Evolutionary conservation across 2,329 filamentous ascomycete genomes (phyloP), one percentile per base, ranked within the genome.

Genomic region (Penicillium sumatraense): DNA sequence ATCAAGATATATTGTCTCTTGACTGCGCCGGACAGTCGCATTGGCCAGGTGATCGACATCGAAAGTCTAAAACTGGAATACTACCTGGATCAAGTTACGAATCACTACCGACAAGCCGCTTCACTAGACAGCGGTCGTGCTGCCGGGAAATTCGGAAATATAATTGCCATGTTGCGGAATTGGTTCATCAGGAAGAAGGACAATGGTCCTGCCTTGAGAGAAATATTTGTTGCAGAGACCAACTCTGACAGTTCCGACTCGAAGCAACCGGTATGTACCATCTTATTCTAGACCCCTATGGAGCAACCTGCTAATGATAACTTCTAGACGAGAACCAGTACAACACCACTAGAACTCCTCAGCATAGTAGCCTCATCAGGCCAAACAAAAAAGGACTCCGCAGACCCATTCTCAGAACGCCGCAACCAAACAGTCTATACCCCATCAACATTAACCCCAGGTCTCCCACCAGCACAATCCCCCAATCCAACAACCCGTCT

Each of bases 1-100:
- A 88, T 90, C 69, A 91, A 91, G 72, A 83, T 92, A 58, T 88
- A 88, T 72, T 87, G 89, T 47, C 84, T 86, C 8, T 85, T 87
- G 3, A 83, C 83, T 1, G 81, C 83, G 13, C 83, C 86, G 0
- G 81, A 83, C 36, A 87, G 84, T 14, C 86, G 88, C 62, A 81
- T 93, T 1, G 86, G 86, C n/a, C 83, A 83, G 56, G 82, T 92
- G 16, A 87, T 93, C 59, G 81, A 86, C 61, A 84, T 84, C 59
- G 82, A 87, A 51, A 81, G 87, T 60, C 82, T 93, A 75, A 86
- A 86, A 56, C 76, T 83, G 14, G 82, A 86, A 60, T 78, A 83
- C 51, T 89, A 91, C 67, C 79, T 96, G 2, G 86, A 90, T 59
- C 81, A 80, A n/a, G 78, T 93, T 18, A 83, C 91, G 1, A 81